Evolutionary conservation across 148 eudicot genomes (phyloP).

Genomic region (Salicornia ramosissima): DNA sequence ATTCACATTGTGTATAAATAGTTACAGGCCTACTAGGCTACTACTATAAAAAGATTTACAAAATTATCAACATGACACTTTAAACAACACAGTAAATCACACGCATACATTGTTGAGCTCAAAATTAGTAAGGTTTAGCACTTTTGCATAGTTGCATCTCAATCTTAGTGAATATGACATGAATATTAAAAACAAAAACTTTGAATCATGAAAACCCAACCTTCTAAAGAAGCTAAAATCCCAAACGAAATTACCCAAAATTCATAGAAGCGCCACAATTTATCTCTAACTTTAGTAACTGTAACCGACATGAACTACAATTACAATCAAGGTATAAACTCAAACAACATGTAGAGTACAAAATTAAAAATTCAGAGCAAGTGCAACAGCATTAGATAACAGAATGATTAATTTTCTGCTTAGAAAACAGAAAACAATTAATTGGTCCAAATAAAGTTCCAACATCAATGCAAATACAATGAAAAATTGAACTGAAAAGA

Average conservation of each 20-base stretch:
- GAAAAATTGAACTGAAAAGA: background rate
- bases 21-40: no score
- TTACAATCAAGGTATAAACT: background rate
- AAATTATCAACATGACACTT: no score
- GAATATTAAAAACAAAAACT: background rate
- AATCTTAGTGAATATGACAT: background rate
- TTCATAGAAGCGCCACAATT: background rate
- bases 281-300: background rate
- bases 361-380: background rate
- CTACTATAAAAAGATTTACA: no score
- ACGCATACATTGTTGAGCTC: background rate
- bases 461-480: background rate
- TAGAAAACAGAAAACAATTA: background rate
- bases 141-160: background rate
- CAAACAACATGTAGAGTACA: background rate
- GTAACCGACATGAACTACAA: background rate
- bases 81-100: background rate
- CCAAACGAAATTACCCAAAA: background rate
- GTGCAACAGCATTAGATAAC: constrained; percentile 1
- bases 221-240: background rate
- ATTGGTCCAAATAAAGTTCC: background rate
- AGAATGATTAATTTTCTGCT: background rate
- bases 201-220: background rate
- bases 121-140: background rate
- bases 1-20: constrained; percentile 35